phyloP scores from a whole-genome alignment of 768 basidiomycete genomes.

The Phylloporus rhodoxanthus region DNA sequence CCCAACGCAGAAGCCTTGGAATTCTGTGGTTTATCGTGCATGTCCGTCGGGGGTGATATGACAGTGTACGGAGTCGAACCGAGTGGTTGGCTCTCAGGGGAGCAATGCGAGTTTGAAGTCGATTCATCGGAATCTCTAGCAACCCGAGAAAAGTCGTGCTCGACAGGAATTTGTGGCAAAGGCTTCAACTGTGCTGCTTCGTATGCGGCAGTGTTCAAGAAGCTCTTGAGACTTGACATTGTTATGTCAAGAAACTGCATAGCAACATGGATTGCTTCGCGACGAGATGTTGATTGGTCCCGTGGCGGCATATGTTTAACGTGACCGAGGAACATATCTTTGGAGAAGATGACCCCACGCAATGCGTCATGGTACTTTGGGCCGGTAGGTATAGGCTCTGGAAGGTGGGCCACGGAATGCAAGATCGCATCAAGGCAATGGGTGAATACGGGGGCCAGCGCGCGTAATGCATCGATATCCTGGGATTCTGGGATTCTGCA shows the following conservation, averaged over 20 bases:
- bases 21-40: background rate
- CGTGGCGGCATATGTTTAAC: constrained; percentile 8
- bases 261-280: constrained; percentile 10
- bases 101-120: constrained; percentile 2
- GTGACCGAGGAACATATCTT: constrained; percentile 20
- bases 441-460: constrained; percentile 22
- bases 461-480: constrained; percentile 26
- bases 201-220: constrained; percentile 28
- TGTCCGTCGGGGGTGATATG: constrained; percentile 3
- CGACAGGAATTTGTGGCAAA: constrained; percentile 20
- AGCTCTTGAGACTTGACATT: constrained; percentile 29
- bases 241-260: constrained; percentile 29
- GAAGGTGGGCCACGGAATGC: constrained; percentile 22
- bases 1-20: constrained; percentile 15
- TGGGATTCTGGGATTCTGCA: constrained; percentile 17
- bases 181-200: constrained; percentile 26
- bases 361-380: constrained; percentile 21
- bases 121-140: constrained; percentile 1
- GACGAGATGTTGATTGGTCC: constrained; percentile 1
- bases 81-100: background rate
- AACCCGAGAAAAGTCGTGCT: background rate
- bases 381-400: constrained; percentile 15
- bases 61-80: background rate
- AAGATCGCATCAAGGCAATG: constrained; percentile 25
- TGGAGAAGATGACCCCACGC: constrained; percentile 18